These are phyloP conservation scores for Pseudogymnoascus sp. DNA, from an alignment of 2,329 filamentous ascomycete species.

Conservation along the genomic window DNA sequence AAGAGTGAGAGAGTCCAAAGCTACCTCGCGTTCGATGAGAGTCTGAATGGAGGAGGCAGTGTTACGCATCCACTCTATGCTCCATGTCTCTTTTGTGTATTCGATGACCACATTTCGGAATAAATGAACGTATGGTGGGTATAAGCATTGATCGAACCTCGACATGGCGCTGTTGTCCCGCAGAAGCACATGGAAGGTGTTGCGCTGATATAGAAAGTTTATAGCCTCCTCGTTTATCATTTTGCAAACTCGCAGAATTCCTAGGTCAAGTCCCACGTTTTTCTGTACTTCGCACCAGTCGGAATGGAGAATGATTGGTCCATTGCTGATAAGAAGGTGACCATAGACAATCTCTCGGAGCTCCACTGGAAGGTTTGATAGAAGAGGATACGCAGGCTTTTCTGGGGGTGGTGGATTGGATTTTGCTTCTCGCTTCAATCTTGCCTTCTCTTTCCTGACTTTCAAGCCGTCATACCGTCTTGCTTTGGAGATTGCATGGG, in stretches of 20 bases:
- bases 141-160: constrained; percentile 9
- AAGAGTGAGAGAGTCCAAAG: constrained; percentile 20
- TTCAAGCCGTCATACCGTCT: background rate
- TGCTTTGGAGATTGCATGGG: background rate
- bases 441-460: background rate
- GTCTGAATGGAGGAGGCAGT: constrained; percentile 15
- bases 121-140: constrained; percentile 10
- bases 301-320: constrained; percentile 20
- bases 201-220: constrained; percentile 21
- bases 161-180: constrained; percentile 8
- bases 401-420: background rate
- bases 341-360: constrained; percentile 22
- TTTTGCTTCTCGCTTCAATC: background rate
- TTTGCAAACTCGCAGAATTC: constrained; percentile 20
- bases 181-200: constrained; percentile 21
- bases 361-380: constrained; percentile 17
- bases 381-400: background rate
- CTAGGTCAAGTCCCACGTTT: constrained; percentile 11
- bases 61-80: constrained; percentile 17
- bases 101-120: constrained; percentile 21
- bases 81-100: constrained; percentile 16
- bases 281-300: constrained; percentile 20
- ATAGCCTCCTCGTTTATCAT: constrained; percentile 20
- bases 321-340: constrained; percentile 17
- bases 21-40: constrained; percentile 14